phyloP scores from a whole-genome alignment of 345 rosid genomes.

The Draba incana region DNA sequence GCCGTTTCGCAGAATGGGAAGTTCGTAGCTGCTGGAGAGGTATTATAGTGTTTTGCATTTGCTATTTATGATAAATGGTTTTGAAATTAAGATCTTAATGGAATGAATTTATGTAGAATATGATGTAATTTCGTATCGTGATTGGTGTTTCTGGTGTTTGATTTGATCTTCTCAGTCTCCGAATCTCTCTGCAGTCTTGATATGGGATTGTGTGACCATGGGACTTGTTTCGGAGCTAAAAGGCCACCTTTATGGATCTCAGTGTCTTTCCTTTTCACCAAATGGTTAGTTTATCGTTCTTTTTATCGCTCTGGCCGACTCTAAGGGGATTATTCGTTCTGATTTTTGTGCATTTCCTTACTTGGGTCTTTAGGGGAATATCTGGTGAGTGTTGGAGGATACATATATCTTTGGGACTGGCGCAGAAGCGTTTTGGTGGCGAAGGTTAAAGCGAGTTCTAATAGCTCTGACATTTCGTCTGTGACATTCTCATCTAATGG shows the following conservation, averaged over 20 bases:
- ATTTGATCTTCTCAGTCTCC: slow-evolving; percentile 59
- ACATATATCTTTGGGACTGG: slow-evolving; percentile 87
- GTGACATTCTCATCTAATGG: slow-evolving; percentile 69
- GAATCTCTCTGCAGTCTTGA: slow-evolving; percentile 73
- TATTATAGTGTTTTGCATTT: slow-evolving; percentile 20
- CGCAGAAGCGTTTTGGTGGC: slow-evolving; percentile 55
- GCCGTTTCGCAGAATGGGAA: slow-evolving; percentile 66
- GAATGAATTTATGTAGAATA: neutral
- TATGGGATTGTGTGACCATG: slow-evolving; percentile 63
- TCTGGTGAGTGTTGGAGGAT: slow-evolving; percentile 79
- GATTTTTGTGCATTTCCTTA: neutral
- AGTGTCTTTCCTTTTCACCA: slow-evolving; percentile 79
- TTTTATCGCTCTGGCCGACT: neutral
- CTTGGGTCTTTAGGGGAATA: slow-evolving; percentile 57
- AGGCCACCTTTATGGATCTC: slow-evolving; percentile 75
- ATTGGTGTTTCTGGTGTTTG: slow-evolving; percentile 30
- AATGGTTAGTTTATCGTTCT: slow-evolving; percentile 55
- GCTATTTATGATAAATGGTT: neutral
- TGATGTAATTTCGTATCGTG: neutral
- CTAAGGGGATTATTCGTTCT: neutral
- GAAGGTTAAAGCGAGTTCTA: slow-evolving; percentile 74
- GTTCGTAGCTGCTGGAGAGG: slow-evolving; percentile 82
- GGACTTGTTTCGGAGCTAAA: slow-evolving; percentile 65
- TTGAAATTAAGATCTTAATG: neutral
- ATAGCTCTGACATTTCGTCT: slow-evolving; percentile 57